Evolutionary conservation across 164 flowering plant genomes (phyloP).

Genomic region (Paratinospora sagittata): DNA sequence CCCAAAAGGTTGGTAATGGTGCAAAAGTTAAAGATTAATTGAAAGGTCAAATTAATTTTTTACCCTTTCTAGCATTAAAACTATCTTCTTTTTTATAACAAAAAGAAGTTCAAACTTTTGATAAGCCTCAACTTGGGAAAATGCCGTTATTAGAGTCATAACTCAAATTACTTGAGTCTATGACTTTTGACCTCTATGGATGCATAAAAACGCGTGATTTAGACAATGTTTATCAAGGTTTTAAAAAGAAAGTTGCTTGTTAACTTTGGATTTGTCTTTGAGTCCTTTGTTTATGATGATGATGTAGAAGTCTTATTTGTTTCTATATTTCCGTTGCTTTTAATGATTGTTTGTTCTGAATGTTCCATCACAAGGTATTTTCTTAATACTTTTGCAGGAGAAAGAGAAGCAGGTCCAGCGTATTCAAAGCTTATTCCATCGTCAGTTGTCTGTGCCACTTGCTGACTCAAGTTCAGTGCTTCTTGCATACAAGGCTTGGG

Average conservation of each 20-base stretch:
- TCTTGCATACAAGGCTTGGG: constrained; percentile 74
- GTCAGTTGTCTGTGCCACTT: constrained; percentile 79
- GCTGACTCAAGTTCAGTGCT: constrained; percentile 43
- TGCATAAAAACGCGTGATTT: not conserved
- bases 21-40: too few species aligned
- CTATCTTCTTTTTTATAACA: too few species aligned
- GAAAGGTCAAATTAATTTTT: too few species aligned
- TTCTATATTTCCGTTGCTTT: not conserved
- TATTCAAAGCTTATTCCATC: constrained; percentile 67
- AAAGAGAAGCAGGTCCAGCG: constrained; percentile 69
- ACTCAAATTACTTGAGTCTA: too few species aligned
- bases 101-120: too few species aligned
- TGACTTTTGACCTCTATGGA: too few species aligned
- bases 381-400: constrained; percentile 35
- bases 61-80: too few species aligned
- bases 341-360: not conserved
- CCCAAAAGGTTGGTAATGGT: too few species aligned
- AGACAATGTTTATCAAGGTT: not conserved
- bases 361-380: not conserved
- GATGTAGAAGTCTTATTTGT: not conserved
- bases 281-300: not conserved
- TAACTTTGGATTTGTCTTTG: not conserved
- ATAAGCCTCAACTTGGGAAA: too few species aligned
- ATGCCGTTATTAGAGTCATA: too few species aligned
- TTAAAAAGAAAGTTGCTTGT: too few species aligned